Evolutionary conservation across 306 rosid genomes (phyloP), one percentile per base, ranked within the genome.

Genomic region (Datisca glomerata): DNA sequence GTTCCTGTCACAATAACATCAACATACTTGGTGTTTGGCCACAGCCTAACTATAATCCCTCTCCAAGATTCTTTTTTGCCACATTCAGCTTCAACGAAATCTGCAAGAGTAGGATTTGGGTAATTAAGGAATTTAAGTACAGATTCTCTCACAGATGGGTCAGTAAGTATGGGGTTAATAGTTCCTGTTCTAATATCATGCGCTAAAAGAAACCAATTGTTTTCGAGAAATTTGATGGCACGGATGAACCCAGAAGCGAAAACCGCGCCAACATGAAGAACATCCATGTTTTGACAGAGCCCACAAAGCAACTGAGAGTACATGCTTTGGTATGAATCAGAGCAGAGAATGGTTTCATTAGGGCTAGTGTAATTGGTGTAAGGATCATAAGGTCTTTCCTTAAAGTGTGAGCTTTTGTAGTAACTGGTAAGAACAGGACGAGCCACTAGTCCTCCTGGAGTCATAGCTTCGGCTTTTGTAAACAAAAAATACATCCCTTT

Each of bases 1-100:
- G 87, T 74, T 25, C 87, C 82, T 1, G 87, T 78, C 21, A 74
- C 87, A 57, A 78, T 70, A 51, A 74, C 82, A 44, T 74, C 87
- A 27, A 78, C 49, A 51, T 74, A 78, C 43, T 78, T 70, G 0
- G 82, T 67, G 12, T 78, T 78, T 4, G 76, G 82, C 74, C 87
- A 78, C 24, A 78, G 22, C 57, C 79, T 70, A 8, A 44, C 55
- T 41, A 74, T 74, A 6, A 78, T 70, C 49, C 76, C 87, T 10
- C 57, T 40, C 82, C 82, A 74, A 1, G 76, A 64, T 12, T 36
- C 73, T 25, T 55, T 67, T 6, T 16, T 19, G n/a, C n/a, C n/a
- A 52, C 79, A 74, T 24, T 74, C 82, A 0, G 2, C 50, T 47
- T 64, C 79, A 0, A 78, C 18, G 7, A 74, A 67, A 51, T 43